Percentiles rank a stretch among this genome's conserved stretches.
Conservation (phyloP, 352 stramenopile genomes). For the Phytophthora aleatoria region DNA sequence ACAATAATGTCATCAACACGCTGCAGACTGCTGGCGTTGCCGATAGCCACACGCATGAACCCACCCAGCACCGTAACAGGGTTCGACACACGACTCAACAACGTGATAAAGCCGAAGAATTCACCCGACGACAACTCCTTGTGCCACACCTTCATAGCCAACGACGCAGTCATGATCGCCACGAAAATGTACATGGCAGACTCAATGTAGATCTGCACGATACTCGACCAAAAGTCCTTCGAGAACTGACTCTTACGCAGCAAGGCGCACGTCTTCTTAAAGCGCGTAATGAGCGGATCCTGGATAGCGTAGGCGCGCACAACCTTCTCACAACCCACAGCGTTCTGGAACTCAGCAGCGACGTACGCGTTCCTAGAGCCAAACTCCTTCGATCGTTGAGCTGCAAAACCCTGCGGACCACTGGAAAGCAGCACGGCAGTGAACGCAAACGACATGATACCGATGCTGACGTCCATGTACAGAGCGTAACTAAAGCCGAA, state of each 20-base stretch:
- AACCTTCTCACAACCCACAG: conserved; percentile 85
- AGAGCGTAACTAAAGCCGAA: conserved; percentile 87
- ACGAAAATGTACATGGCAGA: conserved; percentile 92
- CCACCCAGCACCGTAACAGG: conserved; percentile 83
- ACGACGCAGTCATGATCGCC: conserved; percentile 82
- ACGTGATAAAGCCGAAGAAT: conserved; percentile 85
- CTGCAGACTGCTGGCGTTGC: conserved; percentile 86
- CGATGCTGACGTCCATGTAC: conserved; percentile 83
- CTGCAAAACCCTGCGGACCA: conserved; percentile 82
- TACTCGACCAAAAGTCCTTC: conserved; percentile 90
- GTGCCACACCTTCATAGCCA: conserved; percentile 88
- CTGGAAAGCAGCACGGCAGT: conserved; percentile 80
- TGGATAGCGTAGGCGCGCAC: conserved; percentile 88
- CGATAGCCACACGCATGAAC: conserved; percentile 91
- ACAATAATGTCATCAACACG: conserved; percentile 88
- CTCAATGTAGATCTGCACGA: conserved; percentile 92
- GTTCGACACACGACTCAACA: conserved; percentile 80
- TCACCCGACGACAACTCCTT: conserved; percentile 70
- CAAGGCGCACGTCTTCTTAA: conserved; percentile 63
- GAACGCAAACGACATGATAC: conserved; percentile 86
- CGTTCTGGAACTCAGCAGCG: conserved; percentile 88
- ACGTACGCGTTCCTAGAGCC: conserved; percentile 89
- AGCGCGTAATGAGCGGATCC: conserved; percentile 72
- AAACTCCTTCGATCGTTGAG: conserved; percentile 86
- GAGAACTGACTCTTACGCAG: conserved; percentile 87